Percentiles rank a stretch among this genome's conserved stretches.
Evolutionary conservation across 1,284 basidiomycete species (phyloP).

Genomic region (Inonotus obliquus): DNA sequence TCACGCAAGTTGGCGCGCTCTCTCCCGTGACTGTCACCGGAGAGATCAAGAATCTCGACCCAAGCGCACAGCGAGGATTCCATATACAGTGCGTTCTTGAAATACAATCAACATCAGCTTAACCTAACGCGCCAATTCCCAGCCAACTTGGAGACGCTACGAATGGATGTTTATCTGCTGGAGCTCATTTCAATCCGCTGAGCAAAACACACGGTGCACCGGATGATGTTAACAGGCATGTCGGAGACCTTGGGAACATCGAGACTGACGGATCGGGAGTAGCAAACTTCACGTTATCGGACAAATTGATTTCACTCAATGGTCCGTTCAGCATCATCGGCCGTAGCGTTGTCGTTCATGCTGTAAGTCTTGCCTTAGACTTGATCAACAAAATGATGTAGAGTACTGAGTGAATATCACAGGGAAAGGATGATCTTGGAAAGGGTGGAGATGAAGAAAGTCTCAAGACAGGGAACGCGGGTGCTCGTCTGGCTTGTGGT

Average conservation of each 20-base stretch:
- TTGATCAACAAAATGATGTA: neutral
- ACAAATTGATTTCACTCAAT: constrained; percentile 61
- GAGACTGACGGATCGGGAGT: constrained; percentile 54
- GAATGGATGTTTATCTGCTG: constrained; percentile 66
- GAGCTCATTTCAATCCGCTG: constrained; percentile 75
- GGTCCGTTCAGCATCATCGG: constrained; percentile 69
- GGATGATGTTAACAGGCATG: constrained; percentile 53
- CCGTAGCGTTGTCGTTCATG: constrained; percentile 61
- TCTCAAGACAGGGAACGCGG: constrained; percentile 71
- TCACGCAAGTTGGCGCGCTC: constrained; percentile 50
- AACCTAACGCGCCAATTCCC: neutral
- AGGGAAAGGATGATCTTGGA: constrained; percentile 75
- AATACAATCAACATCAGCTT: neutral
- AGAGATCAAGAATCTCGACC: constrained; percentile 55
- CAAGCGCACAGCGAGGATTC: constrained; percentile 63
- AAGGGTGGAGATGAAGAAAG: constrained; percentile 62
- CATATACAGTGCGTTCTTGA: constrained; percentile 66
- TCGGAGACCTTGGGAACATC: constrained; percentile 79
- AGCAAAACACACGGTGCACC: constrained; percentile 63
- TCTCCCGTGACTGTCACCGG: constrained; percentile 61
- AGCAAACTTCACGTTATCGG: constrained; percentile 55
- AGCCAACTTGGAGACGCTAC: constrained; percentile 68
- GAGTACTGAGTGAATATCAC: constrained; percentile 10
- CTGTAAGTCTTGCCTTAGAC: constrained; percentile 32
- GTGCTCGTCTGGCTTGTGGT: constrained; percentile 67